phyloP scores from a whole-genome alignment of 2,329 filamentous ascomycete species.

The Byssothecium circinans region DNA sequence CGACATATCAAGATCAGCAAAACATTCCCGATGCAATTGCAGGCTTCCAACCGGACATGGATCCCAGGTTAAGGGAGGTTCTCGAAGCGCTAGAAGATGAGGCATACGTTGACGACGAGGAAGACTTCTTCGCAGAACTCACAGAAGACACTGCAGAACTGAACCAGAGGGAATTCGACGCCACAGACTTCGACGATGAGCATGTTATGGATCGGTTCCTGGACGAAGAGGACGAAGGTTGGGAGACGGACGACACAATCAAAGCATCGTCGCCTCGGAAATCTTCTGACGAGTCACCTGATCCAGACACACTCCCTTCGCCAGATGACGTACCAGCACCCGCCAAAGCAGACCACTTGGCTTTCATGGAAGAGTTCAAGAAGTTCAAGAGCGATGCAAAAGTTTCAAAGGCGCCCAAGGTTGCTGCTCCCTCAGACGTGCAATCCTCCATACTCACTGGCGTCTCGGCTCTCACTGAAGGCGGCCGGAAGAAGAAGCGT shows the following conservation, averaged over 20 bases:
- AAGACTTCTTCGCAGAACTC: conserved; percentile 80
- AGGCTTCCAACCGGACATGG: conserved; percentile 98
- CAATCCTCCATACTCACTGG: conserved; percentile 70
- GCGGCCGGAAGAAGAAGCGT: conserved; percentile 86
- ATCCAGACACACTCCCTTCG: conserved; percentile 43
- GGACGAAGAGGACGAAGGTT: conserved; percentile 75
- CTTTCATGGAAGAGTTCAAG: conserved; percentile 90
- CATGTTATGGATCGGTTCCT: conserved; percentile 47
- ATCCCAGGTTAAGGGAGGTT: conserved; percentile 85
- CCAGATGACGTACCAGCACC: conserved; percentile 38
- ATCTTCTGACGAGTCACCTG: conserved; percentile 51
- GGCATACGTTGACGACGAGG: conserved; percentile 81
- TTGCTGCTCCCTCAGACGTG: conserved; percentile 61
- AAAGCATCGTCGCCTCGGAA: conserved; percentile 54
- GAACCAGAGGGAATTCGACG: conserved; percentile 78
- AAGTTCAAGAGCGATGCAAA: conserved; percentile 84
- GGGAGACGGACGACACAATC: conserved; percentile 93
- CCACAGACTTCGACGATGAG: conserved; percentile 48
- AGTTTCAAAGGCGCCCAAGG: conserved; percentile 46
- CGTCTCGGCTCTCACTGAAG: conserved; percentile 68
- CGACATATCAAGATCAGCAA: conserved; percentile 90
- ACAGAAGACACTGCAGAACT: conserved; percentile 72
- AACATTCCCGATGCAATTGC: conserved; percentile 87
- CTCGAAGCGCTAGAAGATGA: conserved; percentile 94
- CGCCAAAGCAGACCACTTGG: conserved; percentile 60